A percentile compares a stretch with the other conserved stretches of the same genome.
These are phyloP conservation scores for Gymnopilus junonius DNA, from an alignment of 768 basidiomycete species.

Conservation along the genomic window DNA sequence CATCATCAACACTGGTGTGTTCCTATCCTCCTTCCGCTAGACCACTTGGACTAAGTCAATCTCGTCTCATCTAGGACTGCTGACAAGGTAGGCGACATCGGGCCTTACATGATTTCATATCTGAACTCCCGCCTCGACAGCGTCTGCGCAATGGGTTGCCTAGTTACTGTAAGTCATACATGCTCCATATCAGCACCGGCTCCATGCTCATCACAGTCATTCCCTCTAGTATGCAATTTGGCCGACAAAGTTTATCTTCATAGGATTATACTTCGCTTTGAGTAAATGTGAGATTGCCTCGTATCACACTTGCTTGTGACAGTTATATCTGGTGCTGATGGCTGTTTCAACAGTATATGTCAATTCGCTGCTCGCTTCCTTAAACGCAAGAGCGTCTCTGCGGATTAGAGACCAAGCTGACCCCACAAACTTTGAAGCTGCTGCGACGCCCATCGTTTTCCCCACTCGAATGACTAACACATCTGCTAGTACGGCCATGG, in stretches of 20 bases:
- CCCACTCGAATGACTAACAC: neutral
- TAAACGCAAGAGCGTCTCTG: conserved; percentile 12
- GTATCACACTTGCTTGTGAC: neutral
- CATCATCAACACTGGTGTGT: conserved; percentile 25
- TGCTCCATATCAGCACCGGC: neutral
- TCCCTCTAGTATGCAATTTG: conserved; percentile 26
- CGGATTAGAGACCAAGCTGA: conserved; percentile 9
- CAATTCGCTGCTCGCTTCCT: conserved; percentile 12
- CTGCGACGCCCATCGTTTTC: conserved; percentile 9
- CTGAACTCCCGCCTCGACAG: neutral
- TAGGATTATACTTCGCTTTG: conserved; percentile 30
- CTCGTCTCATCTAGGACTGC: conserved; percentile 18
- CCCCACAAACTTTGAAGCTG: conserved; percentile 5
- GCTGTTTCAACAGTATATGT: conserved; percentile 18
- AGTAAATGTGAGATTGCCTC: conserved; percentile 24
- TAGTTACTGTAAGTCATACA: conserved; percentile 22
- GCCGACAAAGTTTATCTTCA: conserved; percentile 28
- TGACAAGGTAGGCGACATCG: conserved; percentile 21
- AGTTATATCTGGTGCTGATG: neutral
- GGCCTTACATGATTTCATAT: neutral
- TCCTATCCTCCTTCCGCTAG: neutral
- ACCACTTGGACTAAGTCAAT: neutral
- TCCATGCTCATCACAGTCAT: neutral
- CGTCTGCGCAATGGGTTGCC: conserved; percentile 26
- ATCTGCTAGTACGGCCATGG: neutral